Evolutionary conservation across 1,139 yeast genomes (phyloP).

Genomic region (Yamadazyma trypodendri): DNA sequence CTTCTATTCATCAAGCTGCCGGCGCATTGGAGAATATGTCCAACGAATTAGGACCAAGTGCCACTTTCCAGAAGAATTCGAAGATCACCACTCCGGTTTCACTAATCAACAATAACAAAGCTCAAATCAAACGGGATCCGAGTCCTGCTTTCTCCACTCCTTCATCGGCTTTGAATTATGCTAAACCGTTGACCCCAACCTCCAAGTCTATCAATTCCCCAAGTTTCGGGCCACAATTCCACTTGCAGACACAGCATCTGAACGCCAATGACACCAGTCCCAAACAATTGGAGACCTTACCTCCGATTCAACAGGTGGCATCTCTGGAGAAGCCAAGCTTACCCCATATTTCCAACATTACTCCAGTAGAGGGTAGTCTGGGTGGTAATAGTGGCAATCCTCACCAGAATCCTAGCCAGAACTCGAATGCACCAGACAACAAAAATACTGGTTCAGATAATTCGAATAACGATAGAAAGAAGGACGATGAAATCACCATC

Average conservation of each 20-base stretch:
- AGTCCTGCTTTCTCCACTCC: constrained; percentile 32
- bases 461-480: constrained; percentile 4
- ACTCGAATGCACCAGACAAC: constrained; percentile 1
- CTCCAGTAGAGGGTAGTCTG: constrained; percentile 5
- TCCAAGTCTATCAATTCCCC: constrained; percentile 33
- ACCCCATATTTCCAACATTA: constrained; percentile 26
- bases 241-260: constrained; percentile 12
- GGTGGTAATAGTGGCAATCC: background rate
- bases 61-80: constrained; percentile 31
- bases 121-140: constrained; percentile 17
- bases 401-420: constrained; percentile 2
- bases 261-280: constrained; percentile 16
- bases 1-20: constrained; percentile 46
- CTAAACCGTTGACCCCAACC: constrained; percentile 15
- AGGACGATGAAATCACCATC: constrained; percentile 45
- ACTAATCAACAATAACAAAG: constrained; percentile 24
- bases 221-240: constrained; percentile 47
- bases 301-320: constrained; percentile 35
- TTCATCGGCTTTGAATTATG: constrained; percentile 32
- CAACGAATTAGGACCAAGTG: constrained; percentile 47
- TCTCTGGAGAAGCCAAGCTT: constrained; percentile 19
- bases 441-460: background rate
- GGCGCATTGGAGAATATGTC: constrained; percentile 63
- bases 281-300: constrained; percentile 24
- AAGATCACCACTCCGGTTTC: constrained; percentile 21